These are phyloP conservation scores for Xylaria sp. DNA, from an alignment of 2,329 filamentous ascomycete species.

Conservation along the genomic window DNA sequence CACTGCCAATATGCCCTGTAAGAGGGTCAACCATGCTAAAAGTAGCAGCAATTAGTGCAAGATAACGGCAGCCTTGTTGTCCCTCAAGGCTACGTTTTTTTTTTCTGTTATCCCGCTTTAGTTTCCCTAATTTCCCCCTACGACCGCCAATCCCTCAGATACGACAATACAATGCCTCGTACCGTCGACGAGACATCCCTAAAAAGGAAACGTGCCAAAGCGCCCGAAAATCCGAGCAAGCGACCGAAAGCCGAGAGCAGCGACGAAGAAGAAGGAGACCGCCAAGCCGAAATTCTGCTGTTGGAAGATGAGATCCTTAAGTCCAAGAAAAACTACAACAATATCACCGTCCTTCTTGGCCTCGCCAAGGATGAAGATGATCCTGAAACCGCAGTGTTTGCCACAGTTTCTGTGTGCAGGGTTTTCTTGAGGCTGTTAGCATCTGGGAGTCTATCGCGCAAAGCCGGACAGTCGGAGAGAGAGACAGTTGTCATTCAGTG, in stretches of 20 bases:
- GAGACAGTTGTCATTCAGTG: conserved; percentile 79
- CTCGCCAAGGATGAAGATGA: conserved; percentile 63
- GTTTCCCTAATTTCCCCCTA: not conserved
- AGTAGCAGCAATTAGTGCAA: not conserved
- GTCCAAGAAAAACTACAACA: conserved; percentile 91
- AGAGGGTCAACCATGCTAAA: conserved; percentile 16
- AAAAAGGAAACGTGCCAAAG: conserved; percentile 64
- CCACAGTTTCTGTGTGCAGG: conserved; percentile 83
- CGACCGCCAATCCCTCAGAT: too few relatives aligned
- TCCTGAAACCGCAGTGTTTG: conserved; percentile 69
- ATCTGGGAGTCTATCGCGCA: conserved; percentile 74
- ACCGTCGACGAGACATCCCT: conserved; percentile 47
- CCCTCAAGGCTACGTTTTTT: conserved; percentile 42
- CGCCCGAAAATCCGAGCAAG: conserved; percentile 60
- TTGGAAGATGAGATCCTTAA: conserved; percentile 85
- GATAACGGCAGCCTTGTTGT: conserved; percentile 42
- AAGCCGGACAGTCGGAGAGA: conserved; percentile 73
- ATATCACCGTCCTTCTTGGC: conserved; percentile 78
- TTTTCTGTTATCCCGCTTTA: conserved; percentile 6
- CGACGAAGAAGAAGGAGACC: conserved; percentile 63
- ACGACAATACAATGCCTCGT: conserved; percentile 45
- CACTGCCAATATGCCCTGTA: conserved; percentile 27
- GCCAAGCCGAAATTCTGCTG: conserved; percentile 73
- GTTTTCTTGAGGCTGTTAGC: conserved; percentile 85
- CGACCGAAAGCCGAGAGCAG: conserved; percentile 60